Base-by-base conservation (phyloP, 1,284 basidiomycete genomes). In the Fistulinella cinereoalba region DNA sequence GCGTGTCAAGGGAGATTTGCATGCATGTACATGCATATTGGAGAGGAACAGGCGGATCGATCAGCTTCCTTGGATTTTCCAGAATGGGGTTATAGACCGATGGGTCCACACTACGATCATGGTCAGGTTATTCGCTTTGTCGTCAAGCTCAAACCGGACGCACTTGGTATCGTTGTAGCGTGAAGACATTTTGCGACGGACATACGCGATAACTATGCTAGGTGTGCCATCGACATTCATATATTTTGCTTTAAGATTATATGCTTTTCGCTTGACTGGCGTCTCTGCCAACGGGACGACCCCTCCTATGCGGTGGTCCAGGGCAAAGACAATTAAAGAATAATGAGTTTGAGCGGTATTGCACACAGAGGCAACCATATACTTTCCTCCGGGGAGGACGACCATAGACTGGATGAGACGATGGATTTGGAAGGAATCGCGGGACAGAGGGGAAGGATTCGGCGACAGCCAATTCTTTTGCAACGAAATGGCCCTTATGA, bases 301-400 rank as follows among this genome's bases (percentile, higher is more conserved):
- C 12, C 73, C 74, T 41, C 67, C 56, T 25, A 61, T 65, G 34
- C 74, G 72, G 46, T 80, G 74, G 56, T 87, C 84, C 50, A 88
- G 64, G 19, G 71, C 71, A 53, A 75, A 84, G 2, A 87, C 62
- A 13, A 74, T 61, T 18, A 88, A 55, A 23, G 71, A 75, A 59
- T 77, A 82, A 28, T 71, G 68, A 28, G 65, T 67, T 31, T 66
- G 67, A 4, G 55, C 57, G 2, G 53, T 52, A 55, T 81, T 77
- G 49, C 70, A 71, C 8, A 80, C 74, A 6, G 81, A 83, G 0
- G 80, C 80, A 24, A 85, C 67, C 47, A 87, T 71, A 51, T 82
- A 84, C 53, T 83, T 81, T 19, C 86, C 83, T 1, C 86, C 86
- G 4, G 85, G 81, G 7, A 87, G 71, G 21, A 85, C 58, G 25